Conservation (phyloP, 202 grass and related monocot species). For the Panicum virgatum region DNA sequence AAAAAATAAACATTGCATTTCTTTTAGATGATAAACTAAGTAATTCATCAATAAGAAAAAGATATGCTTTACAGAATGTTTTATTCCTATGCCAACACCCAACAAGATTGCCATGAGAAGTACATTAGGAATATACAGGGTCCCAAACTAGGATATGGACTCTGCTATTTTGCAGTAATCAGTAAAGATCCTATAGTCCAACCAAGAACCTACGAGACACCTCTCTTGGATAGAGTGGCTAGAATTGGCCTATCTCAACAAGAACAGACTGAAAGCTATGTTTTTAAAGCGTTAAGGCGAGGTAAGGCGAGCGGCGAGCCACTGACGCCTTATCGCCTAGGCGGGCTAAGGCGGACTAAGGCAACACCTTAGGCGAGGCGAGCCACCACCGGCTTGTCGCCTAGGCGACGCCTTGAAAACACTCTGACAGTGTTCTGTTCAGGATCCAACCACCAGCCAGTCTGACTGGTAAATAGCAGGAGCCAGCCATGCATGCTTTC, state of each 20-base stretch:
- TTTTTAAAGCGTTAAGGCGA: no score
- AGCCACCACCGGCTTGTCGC: no score
- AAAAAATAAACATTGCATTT: conserved; percentile 5
- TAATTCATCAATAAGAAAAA: conserved; percentile 18
- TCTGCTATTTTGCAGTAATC: not conserved
- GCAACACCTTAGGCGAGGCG: no score
- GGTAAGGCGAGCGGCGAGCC: no score
- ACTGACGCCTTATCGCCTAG: no score
- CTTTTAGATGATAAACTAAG: not conserved
- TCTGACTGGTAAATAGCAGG: not conserved
- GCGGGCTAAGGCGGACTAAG: no score
- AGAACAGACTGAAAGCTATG: no score
- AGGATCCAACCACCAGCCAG: not conserved
- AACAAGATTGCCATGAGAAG: not conserved
- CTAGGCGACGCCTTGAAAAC: no score
- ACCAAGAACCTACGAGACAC: not conserved
- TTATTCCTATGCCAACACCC: not conserved
- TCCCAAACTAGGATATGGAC: not conserved
- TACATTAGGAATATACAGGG: not conserved
- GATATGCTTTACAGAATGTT: conserved; percentile 11
- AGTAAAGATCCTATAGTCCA: not conserved
- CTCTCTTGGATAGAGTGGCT: not conserved
- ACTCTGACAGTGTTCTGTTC: no score
- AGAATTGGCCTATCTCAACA: conserved; percentile 19
- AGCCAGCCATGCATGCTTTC: not conserved